Evolutionary conservation across 495 filamentous ascomycete genomes (phyloP), one percentile per base, ranked within the genome.

Genomic region (Podospora didyma): DNA sequence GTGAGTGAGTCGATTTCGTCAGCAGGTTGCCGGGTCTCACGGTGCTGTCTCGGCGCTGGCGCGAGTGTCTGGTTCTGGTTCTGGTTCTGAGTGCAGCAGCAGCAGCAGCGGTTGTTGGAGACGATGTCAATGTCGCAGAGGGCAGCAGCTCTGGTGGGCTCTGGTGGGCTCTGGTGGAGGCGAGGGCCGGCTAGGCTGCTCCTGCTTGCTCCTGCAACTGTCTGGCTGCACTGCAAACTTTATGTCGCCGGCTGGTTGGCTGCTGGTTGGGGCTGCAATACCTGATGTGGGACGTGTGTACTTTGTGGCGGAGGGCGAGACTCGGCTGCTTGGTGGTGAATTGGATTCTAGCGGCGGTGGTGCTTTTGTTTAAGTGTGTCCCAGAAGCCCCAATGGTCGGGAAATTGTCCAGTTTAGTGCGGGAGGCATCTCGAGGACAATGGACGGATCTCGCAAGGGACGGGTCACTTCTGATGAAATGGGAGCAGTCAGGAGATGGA

Each of bases 361-460:
- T 52, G 28, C 53, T 65, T 60, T 63, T 63, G 62, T 64, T 64
- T 63, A 53, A 60, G 59, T 58, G 54, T 48, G 56, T 60, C 57
- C 62, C 57, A 64, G 62, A 55, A 67, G 57, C 63, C 51, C 14
- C n/a, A 42, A 60, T 56, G 54, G 57, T 52, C 62, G 57, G 66
- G 66, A 66, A 66, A 65, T 67, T 61, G 60, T 64, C 4, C 26
- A 31, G 26, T 31, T 9, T 60, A 67, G 51, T 59, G 59, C 54
- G 62, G 65, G 58, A 66, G 61, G 48, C 60, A 67, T 64, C 49
- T 22, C 58, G 26, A 52, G 42, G 42, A 50, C 54, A 53, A 59
- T 31, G 26, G 26, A 9, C 26, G 26, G 26, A 31, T 31, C 26
- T 31, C 59, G 66, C 41, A 14, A 39, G 42, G 9, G 42, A 47